These are phyloP conservation scores for Mortierella hygrophila DNA, from an alignment of 192 early-diverging fungal species.

Conservation along the genomic window DNA sequence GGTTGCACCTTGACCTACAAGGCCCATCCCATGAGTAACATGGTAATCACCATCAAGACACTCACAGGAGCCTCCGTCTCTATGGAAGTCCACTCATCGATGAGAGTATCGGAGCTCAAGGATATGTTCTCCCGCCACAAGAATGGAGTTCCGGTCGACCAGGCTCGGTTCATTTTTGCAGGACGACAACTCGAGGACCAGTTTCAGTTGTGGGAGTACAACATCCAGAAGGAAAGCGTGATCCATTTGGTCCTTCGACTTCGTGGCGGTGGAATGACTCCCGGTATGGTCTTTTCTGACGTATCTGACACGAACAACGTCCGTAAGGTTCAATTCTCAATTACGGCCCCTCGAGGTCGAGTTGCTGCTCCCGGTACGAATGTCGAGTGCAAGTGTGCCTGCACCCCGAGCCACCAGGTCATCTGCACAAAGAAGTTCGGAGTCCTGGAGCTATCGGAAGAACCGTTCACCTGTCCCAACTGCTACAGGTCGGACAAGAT, in stretches of 20 bases:
- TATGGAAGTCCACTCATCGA: too few species aligned
- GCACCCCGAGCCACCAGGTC: conserved; percentile 2
- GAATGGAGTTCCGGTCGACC: not conserved
- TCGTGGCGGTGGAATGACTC: not conserved
- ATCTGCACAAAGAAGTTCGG: conserved; percentile 7
- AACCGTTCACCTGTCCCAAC: conserved; percentile 16
- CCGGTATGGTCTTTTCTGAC: not conserved
- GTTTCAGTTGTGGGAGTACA: not conserved
- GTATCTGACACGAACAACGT: not conserved
- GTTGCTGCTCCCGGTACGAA: not conserved
- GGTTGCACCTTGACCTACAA: not conserved
- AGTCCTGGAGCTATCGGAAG: not conserved
- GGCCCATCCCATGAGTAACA: not conserved
- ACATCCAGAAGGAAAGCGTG: not conserved
- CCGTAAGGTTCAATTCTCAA: not conserved
- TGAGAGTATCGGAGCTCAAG: too few species aligned
- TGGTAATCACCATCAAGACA: not conserved
- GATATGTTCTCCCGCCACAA: not conserved
- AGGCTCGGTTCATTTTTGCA: not conserved
- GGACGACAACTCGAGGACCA: not conserved
- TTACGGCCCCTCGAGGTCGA: not conserved
- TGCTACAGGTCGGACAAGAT: conserved; percentile 5
- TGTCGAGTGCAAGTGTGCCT: conserved; percentile 24
- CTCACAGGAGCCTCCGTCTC: not conserved
- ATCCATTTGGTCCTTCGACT: not conserved